phyloP scores from a whole-genome alignment of 371 early-diverging fungal genomes.

The Choanephora cucurbitarum region DNA sequence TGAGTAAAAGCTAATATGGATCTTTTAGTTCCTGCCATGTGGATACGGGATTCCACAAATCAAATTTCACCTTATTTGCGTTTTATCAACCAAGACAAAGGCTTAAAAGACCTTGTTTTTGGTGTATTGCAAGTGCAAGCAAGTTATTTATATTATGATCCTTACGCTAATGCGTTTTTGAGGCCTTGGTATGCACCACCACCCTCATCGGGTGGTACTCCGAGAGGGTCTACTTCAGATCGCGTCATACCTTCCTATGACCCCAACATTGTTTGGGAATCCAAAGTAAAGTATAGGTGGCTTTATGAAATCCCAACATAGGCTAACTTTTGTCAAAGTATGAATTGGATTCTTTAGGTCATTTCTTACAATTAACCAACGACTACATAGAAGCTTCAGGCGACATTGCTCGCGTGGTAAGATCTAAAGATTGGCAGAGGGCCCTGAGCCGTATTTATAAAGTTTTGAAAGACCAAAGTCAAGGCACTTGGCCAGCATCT shows the following conservation, averaged over 20 bases:
- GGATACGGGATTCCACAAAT: conserved; percentile 61
- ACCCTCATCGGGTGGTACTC: conserved; percentile 13
- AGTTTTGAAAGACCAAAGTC: conserved; percentile 36
- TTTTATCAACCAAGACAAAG: conserved; percentile 27
- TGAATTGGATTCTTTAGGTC: conserved; percentile 52
- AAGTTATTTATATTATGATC: conserved; percentile 39
- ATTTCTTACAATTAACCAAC: conserved; percentile 49
- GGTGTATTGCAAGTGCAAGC: conserved; percentile 47
- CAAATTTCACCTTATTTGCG: conserved; percentile 52
- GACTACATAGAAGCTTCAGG: conserved; percentile 38
- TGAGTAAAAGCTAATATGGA: too few species aligned
- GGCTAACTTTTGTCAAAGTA: conserved; percentile 35
- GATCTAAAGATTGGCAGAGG: conserved; percentile 31
- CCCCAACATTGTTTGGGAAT: conserved; percentile 39
- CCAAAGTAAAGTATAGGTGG: conserved; percentile 32
- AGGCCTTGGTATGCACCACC: conserved; percentile 44
- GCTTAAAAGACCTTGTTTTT: conserved; percentile 29
- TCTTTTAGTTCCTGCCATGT: conserved; percentile 57
- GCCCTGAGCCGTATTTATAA: conserved; percentile 33
- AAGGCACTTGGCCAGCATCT: conserved; percentile 37
- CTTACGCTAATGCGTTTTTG: conserved; percentile 57
- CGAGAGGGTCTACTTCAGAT: conserved; percentile 24
- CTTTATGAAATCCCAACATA: too few species aligned
- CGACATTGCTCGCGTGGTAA: conserved; percentile 27
- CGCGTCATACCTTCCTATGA: conserved; percentile 38